Base-by-base conservation (phyloP, 108 stramenopile genomes). In the Thalassiosira profunda region DNA sequence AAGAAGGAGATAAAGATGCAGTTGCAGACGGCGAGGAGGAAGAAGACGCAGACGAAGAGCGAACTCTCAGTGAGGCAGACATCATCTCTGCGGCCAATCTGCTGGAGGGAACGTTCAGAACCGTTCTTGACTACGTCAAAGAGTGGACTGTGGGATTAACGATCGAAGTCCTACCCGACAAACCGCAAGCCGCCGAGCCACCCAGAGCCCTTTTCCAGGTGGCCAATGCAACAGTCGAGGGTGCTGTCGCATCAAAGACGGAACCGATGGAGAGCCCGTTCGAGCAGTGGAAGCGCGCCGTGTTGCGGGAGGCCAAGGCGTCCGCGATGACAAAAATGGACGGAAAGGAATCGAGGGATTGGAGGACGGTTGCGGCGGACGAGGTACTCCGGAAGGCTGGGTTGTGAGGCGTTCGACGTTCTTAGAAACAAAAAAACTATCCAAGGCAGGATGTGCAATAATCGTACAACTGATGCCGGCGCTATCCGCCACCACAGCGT, bases 21-120 rank as follows among this genome's bases (percentile, higher is more conserved):
- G 18, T 20, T 21, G 46, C 8, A 30, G 66, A 43, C 15, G 36
- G 37, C 8, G 42, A 75, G 30, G 66, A 62, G n/a, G 64, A 66
- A 15, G 59, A 53, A n/a, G 52, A 67, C 38, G 46, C n/a, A 23
- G 74, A 76, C 28, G 74, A 67, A 12, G 61, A 77, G 34, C 41
- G 54, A 38, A 34, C 46, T 6, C 10, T 77, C 35, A 49, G 34
- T 25, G 67, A 63, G 51, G 43, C 17, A 40, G 76, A 77, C 58
- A 45, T 77, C 4, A 49, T 68, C 26, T 49, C 8, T 29, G 62
- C 59, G 26, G 76, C 76, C 2, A 69, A 63, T 69, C 37, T 77
- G 23, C 46, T 42, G 31, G 76, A 77, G 25, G 44, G 67, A 0
- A 77, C 40, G 21, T 77, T 77, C 62, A 68, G 37, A 10, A 47